Conservation (phyloP, 371 early-diverging fungal genomes). For the Mortierella sp. region DNA sequence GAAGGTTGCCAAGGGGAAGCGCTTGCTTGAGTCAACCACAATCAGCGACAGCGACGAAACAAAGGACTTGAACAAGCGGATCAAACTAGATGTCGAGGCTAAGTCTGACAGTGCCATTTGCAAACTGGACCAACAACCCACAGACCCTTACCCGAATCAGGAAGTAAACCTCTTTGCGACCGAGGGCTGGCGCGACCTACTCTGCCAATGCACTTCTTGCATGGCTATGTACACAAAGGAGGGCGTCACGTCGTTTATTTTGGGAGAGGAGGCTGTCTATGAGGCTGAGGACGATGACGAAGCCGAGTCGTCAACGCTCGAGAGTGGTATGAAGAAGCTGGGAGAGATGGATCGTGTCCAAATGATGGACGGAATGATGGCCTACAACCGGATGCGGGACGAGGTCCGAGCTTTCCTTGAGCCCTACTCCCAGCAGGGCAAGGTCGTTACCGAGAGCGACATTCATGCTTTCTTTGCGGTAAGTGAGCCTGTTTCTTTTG, state of each 20-base stretch:
- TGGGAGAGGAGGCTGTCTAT: conserved; percentile 57
- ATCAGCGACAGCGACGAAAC: not conserved
- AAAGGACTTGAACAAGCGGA: conserved; percentile 19
- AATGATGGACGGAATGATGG: conserved; percentile 79
- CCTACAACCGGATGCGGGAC: conserved; percentile 65
- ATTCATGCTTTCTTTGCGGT: conserved; percentile 79
- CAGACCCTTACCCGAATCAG: conserved; percentile 46
- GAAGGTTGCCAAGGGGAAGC: conserved; percentile 58
- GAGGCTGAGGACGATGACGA: conserved; percentile 68
- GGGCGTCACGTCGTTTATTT: conserved; percentile 57
- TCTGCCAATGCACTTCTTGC: conserved; percentile 59
- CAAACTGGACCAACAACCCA: conserved; percentile 61
- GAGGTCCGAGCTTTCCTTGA: conserved; percentile 77
- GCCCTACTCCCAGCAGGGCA: conserved; percentile 78
- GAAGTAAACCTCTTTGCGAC: conserved; percentile 52
- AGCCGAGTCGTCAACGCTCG: conserved; percentile 77
- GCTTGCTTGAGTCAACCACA: conserved; percentile 51
- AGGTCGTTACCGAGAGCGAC: conserved; percentile 82
- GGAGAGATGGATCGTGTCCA: conserved; percentile 77
- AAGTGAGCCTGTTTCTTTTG: conserved; percentile 7
- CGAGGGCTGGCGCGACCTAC: conserved; percentile 51
- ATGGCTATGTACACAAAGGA: conserved; percentile 29
- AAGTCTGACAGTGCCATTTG: not conserved
- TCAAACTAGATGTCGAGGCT: conserved; percentile 14
- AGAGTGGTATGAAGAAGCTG: conserved; percentile 82